Conservation (phyloP, 352 stramenopile genomes). For the Thalassiosira mediterranea region DNA sequence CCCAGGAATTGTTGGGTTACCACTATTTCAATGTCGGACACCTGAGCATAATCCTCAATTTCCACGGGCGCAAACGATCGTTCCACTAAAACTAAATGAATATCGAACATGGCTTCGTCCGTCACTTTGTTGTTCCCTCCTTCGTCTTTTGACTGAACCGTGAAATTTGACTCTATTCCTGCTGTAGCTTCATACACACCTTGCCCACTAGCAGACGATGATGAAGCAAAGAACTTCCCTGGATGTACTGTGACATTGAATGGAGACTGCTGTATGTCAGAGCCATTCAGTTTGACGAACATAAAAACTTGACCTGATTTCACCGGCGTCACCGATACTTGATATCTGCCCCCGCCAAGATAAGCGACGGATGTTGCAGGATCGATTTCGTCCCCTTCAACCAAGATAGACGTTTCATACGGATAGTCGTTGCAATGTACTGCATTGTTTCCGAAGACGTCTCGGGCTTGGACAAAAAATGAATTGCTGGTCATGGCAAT, state of each 20-base stretch:
- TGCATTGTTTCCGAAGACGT: constrained; percentile 42
- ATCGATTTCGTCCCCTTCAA: constrained; percentile 35
- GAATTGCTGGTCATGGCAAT: constrained; percentile 45
- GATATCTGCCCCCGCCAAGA: constrained; percentile 33
- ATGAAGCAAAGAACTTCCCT: constrained; percentile 22
- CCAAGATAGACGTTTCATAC: constrained; percentile 24
- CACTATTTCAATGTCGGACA: constrained; percentile 8
- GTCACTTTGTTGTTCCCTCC: constrained; percentile 38
- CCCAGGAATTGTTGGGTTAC: constrained; percentile 17
- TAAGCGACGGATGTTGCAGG: constrained; percentile 2
- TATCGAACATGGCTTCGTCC: constrained; percentile 39
- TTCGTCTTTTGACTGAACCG: constrained; percentile 47
- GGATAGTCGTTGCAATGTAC: constrained; percentile 28
- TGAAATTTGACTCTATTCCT: constrained; percentile 35
- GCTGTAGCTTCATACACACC: constrained; percentile 29
- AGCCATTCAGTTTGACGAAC: constrained; percentile 43
- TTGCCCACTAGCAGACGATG: constrained; percentile 37
- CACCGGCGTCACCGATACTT: constrained; percentile 28
- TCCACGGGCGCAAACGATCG: background rate
- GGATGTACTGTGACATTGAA: constrained; percentile 35
- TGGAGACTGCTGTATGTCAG: constrained; percentile 32
- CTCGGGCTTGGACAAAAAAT: constrained; percentile 35
- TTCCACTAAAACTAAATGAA: constrained; percentile 25
- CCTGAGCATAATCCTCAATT: background rate
- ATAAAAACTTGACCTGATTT: constrained; percentile 26